Conservation (phyloP, 345 rosid genomes). For the Sisymbrium altissimum region DNA sequence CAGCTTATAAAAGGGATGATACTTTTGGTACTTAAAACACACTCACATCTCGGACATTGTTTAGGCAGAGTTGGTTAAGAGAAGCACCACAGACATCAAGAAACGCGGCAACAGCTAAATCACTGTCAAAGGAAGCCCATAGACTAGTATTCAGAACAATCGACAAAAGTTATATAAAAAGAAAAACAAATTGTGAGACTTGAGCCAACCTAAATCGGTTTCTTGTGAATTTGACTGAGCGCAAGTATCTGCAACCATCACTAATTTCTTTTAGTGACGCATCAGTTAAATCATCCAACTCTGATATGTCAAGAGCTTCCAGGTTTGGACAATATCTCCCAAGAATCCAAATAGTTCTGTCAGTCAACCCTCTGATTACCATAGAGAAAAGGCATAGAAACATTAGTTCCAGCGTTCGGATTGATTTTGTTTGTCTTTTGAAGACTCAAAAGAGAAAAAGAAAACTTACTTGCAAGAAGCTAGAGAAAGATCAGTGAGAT, state of each 20-base stretch:
- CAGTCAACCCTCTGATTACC: constrained; percentile 48
- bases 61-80: constrained; percentile 46
- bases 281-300: constrained; percentile 39
- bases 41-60: constrained; percentile 39
- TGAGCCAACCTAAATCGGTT: constrained; percentile 24
- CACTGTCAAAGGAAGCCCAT: constrained; percentile 38
- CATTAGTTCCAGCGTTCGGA: background rate
- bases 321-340: constrained; percentile 33
- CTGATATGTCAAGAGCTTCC: constrained; percentile 43
- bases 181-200: background rate
- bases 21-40: background rate
- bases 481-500: constrained; percentile 38
- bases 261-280: constrained; percentile 37
- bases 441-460: background rate
- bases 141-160: background rate
- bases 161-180: background rate
- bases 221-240: background rate
- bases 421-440: background rate
- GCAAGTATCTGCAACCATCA: constrained; percentile 42
- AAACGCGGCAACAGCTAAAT: constrained; percentile 60
- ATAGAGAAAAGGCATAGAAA: constrained; percentile 23
- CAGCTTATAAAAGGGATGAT: background rate
- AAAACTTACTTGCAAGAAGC: constrained; percentile 26
- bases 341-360: constrained; percentile 30
- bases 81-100: constrained; percentile 48